These are phyloP conservation scores for Metschnikowia reukaufii DNA, from an alignment of 805 yeast genomes.

Conservation along the genomic window DNA sequence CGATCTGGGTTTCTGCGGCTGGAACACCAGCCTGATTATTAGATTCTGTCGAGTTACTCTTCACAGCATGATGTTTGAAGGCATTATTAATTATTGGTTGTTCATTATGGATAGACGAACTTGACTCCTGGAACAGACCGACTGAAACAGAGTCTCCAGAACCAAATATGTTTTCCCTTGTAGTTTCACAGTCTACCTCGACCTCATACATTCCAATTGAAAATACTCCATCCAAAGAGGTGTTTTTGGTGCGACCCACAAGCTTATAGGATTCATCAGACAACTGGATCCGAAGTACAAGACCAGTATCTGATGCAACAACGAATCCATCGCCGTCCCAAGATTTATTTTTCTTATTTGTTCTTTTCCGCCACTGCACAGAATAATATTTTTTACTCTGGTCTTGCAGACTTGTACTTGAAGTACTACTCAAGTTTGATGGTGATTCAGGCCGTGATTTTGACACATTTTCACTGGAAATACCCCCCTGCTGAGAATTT, in stretches of 20 bases:
- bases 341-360: conserved; percentile 78
- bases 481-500: background rate
- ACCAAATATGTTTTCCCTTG: conserved; percentile 12
- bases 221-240: conserved; percentile 31
- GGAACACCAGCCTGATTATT: background rate
- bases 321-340: conserved; percentile 94
- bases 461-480: background rate
- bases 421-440: background rate
- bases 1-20: background rate
- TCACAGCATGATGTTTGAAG: conserved; percentile 4
- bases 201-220: conserved; percentile 60
- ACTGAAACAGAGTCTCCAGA: background rate
- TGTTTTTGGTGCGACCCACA: conserved; percentile 16
- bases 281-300: conserved; percentile 30
- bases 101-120: background rate
- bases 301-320: conserved; percentile 26
- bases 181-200: conserved; percentile 46
- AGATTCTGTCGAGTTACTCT: background rate
- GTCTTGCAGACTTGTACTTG: background rate
- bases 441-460: background rate
- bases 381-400: conserved; percentile 17
- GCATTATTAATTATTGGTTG: background rate
- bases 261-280: conserved; percentile 24
- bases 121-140: background rate
- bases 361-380: conserved; percentile 68